Conservation (phyloP, 2,329 filamentous ascomycete genomes). For the Colletotrichum tamarilloi region DNA sequence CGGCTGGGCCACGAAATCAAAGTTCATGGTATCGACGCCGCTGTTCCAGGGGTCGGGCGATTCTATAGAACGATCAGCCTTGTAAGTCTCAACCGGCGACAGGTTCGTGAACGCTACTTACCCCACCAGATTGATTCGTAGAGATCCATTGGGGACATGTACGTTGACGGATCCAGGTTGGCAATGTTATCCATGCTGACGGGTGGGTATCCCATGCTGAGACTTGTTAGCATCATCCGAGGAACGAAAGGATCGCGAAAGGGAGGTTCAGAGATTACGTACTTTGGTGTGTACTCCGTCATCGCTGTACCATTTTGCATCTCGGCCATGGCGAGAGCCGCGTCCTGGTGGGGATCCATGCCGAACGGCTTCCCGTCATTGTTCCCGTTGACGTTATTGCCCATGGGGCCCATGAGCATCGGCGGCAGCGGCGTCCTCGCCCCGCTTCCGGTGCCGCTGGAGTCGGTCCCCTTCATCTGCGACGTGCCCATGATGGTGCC, state of each 20-base stretch:
- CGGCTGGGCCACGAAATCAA: slow-evolving; percentile 70
- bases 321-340: slow-evolving; percentile 73
- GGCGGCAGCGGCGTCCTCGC: slow-evolving; percentile 52
- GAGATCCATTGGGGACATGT: slow-evolving; percentile 75
- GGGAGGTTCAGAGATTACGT: neutral
- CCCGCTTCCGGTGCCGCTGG: slow-evolving; percentile 57
- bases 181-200: slow-evolving; percentile 57
- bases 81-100: slow-evolving; percentile 26
- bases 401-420: slow-evolving; percentile 40
- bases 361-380: slow-evolving; percentile 35
- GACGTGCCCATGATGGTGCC: slow-evolving; percentile 64
- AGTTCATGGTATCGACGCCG: slow-evolving; percentile 67
- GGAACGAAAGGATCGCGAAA: neutral
- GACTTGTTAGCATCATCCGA: slow-evolving; percentile 8
- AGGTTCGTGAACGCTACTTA: slow-evolving; percentile 49
- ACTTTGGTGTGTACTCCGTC: slow-evolving; percentile 35
- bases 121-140: slow-evolving; percentile 78
- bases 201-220: slow-evolving; percentile 50
- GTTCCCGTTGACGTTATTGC: slow-evolving; percentile 26
- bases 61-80: slow-evolving; percentile 51
- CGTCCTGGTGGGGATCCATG: slow-evolving; percentile 68
- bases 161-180: slow-evolving; percentile 64
- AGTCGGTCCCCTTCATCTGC: slow-evolving; percentile 60
- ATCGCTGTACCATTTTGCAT: slow-evolving; percentile 68
- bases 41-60: slow-evolving; percentile 70